Evolutionary conservation across 495 filamentous ascomycete species (phyloP).

Genomic region (Aspergillus nidulans): DNA sequence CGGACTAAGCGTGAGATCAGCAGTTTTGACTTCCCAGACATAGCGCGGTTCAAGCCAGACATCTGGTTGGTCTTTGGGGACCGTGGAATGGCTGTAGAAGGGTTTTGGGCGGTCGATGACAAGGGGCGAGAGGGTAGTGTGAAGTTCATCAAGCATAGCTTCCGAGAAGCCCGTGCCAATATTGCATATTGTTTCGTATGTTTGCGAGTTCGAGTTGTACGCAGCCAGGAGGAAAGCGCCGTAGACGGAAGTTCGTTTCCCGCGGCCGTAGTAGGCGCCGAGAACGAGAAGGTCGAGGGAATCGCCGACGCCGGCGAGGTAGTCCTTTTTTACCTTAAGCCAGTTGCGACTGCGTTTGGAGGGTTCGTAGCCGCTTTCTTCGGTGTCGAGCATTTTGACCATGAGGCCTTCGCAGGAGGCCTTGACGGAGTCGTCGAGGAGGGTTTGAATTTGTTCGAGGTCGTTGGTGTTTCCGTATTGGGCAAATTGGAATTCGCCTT

Average conservation of each 20-base stretch:
- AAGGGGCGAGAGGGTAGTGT: conserved; percentile 62
- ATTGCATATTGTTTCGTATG: conserved; percentile 94
- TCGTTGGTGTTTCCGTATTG: conserved; percentile 83
- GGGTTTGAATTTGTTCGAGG: conserved; percentile 83
- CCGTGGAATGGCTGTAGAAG: conserved; percentile 81
- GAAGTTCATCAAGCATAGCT: conserved; percentile 73
- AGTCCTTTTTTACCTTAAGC: conserved; percentile 99
- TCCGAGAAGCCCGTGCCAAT: conserved; percentile 97
- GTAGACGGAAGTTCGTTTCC: conserved; percentile 92
- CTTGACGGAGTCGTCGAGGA: conserved; percentile 91
- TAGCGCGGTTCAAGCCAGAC: conserved; percentile 95
- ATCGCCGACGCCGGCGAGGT: conserved; percentile 87
- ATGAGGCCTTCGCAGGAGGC: conserved; percentile 94
- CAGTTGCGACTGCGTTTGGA: conserved; percentile 94
- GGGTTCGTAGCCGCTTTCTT: conserved; percentile 88
- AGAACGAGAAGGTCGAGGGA: conserved; percentile 95
- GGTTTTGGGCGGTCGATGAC: conserved; percentile 89
- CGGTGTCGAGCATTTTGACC: conserved; percentile 97
- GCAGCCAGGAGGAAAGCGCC: conserved; percentile 93
- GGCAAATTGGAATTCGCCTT: conserved; percentile 91
- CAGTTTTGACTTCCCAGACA: conserved; percentile 97
- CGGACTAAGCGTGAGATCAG: conserved; percentile 88
- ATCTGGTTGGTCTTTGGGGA: conserved; percentile 88
- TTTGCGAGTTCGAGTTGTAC: conserved; percentile 74
- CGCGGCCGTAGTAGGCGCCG: conserved; percentile 89